These are phyloP conservation scores for Coemansia sp. DNA, from an alignment of 192 early-diverging fungal species.

Conservation along the genomic window DNA sequence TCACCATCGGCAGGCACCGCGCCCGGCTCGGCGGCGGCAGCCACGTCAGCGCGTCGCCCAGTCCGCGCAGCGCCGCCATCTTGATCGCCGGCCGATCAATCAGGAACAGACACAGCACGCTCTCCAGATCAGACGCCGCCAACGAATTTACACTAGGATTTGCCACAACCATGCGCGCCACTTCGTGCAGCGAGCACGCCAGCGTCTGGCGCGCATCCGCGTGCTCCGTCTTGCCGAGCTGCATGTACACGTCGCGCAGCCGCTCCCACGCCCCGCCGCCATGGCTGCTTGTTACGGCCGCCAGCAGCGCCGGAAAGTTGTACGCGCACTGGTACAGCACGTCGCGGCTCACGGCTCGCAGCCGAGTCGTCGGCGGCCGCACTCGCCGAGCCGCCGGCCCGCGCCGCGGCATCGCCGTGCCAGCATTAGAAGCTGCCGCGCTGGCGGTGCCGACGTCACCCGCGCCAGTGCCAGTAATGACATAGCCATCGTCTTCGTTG, in stretches of 20 bases:
- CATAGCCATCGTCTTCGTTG: not conserved
- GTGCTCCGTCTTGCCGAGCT: slow-evolving; percentile 49
- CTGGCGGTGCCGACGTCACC: not conserved
- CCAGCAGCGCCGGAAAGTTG: slow-evolving; percentile 48
- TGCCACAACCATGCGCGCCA: slow-evolving; percentile 37
- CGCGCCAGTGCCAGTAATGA: no score
- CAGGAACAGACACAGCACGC: slow-evolving; percentile 44
- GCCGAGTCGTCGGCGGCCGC: not conserved
- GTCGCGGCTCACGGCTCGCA: slow-evolving; percentile 28
- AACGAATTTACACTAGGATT: not conserved
- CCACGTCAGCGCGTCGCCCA: slow-evolving; percentile 62
- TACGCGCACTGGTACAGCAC: slow-evolving; percentile 47
- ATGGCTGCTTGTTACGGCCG: not conserved
- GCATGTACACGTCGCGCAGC: slow-evolving; percentile 45
- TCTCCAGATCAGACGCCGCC: slow-evolving; percentile 39
- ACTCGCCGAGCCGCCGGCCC: not conserved
- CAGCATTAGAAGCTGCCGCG: not conserved
- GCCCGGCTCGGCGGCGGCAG: slow-evolving; percentile 59
- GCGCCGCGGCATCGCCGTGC: not conserved
- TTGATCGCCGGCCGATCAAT: slow-evolving; percentile 58
- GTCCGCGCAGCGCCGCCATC: slow-evolving; percentile 62
- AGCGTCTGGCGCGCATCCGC: slow-evolving; percentile 45
- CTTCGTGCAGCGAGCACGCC: slow-evolving; percentile 51
- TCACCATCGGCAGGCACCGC: slow-evolving; percentile 61
- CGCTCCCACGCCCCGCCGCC: slow-evolving; percentile 36